phyloP scores from a whole-genome alignment of 805 yeast genomes.

The Maudiozyma barnettii region DNA sequence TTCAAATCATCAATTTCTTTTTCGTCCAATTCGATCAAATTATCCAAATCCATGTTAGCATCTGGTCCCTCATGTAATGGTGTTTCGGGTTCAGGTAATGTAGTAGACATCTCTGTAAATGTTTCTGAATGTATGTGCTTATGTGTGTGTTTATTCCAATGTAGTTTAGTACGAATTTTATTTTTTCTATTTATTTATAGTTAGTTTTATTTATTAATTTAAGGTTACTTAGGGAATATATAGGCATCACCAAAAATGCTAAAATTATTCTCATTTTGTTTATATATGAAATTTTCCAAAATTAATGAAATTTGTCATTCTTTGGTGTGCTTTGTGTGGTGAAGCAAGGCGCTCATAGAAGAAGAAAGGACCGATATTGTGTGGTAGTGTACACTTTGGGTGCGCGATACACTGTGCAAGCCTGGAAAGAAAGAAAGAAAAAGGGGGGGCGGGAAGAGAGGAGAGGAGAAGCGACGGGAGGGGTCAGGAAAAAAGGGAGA shows the following conservation, averaged over 20 bases:
- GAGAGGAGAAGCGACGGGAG: background rate
- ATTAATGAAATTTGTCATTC: background rate
- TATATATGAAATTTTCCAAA: no score
- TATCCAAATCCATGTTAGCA: constrained; percentile 17
- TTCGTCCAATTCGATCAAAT: constrained; percentile 20
- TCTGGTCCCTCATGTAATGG: constrained; percentile 25
- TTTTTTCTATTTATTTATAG: no score
- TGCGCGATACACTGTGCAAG: background rate
- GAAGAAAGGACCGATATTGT: no score
- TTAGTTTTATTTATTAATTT: no score
- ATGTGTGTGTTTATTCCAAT: no score
- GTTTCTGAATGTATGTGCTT: background rate
- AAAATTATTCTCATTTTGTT: no score
- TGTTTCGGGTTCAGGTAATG: constrained; percentile 20
- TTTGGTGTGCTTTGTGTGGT: background rate
- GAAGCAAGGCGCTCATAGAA: no score
- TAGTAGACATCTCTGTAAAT: background rate
- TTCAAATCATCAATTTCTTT: constrained; percentile 23
- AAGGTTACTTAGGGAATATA: background rate
- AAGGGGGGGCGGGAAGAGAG: background rate
- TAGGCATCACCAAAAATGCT: background rate
- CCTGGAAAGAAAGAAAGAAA: background rate
- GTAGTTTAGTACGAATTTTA: background rate
- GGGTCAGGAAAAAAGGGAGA: background rate
- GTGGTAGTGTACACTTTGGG: no score